A percentile compares a stretch with the other conserved stretches of the same genome.
Conservation (phyloP, 164 flowering plant genomes). For the Nymphaea thermarum region DNA sequence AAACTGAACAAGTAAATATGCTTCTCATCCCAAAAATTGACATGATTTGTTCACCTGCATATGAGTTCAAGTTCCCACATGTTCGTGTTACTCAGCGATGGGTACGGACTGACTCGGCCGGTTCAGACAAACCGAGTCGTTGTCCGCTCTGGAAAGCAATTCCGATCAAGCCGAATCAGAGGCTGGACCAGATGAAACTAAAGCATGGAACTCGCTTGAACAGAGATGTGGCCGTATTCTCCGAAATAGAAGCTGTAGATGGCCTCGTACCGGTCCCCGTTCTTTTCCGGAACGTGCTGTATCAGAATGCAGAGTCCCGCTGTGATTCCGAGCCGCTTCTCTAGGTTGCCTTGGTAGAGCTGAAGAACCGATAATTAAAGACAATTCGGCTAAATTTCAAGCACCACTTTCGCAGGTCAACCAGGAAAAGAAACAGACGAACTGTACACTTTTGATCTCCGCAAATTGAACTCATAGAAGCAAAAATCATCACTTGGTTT, state of each 20-base stretch:
- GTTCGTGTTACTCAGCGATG: too few species aligned
- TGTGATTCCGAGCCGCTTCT: slow-evolving; percentile 53
- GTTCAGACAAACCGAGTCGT: too few species aligned
- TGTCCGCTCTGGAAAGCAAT: too few species aligned
- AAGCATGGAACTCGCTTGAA: slow-evolving; percentile 1
- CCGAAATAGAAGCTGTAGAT: slow-evolving; percentile 71
- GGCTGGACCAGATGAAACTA: neutral
- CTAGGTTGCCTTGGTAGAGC: slow-evolving; percentile 46
- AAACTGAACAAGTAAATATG: too few species aligned
- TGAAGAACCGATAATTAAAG: neutral
- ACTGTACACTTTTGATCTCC: too few species aligned
- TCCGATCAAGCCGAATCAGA: too few species aligned
- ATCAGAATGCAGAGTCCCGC: slow-evolving; percentile 47
- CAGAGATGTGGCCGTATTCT: slow-evolving; percentile 59
- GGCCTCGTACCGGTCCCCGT: slow-evolving; percentile 64
- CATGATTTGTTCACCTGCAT: too few species aligned
- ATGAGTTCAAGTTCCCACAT: too few species aligned
- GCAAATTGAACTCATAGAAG: neutral
- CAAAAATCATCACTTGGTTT: neutral
- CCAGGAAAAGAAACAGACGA: neutral
- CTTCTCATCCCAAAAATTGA: too few species aligned
- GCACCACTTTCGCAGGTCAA: neutral
- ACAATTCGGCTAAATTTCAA: neutral
- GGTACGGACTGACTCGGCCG: too few species aligned
- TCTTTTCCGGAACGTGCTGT: slow-evolving; percentile 44